Evolutionary conservation across 306 rosid genomes (phyloP).

Genomic region (Canavalia ensiformis): DNA sequence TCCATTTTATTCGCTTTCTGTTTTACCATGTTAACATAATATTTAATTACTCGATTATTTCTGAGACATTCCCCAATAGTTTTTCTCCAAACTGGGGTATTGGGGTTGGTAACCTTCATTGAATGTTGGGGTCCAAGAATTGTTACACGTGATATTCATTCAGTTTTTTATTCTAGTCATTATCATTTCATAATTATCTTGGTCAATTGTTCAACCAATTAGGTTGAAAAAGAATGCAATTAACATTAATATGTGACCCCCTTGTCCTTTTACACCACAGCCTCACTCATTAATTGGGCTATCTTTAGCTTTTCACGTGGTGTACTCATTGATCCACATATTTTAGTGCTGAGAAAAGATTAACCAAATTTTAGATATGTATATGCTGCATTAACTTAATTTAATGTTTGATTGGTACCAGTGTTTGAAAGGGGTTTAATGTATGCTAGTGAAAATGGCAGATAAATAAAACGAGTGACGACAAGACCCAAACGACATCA

Average conservation of each 20-base stretch:
- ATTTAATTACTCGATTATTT: not conserved
- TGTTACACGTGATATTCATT: not conserved
- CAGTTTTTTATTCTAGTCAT: not conserved
- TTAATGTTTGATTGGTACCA: not conserved
- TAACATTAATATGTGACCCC: too few relatives aligned
- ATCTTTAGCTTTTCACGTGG: not conserved
- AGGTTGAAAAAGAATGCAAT: not conserved
- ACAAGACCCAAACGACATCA: too few relatives aligned
- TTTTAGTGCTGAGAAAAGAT: not conserved
- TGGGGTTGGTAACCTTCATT: not conserved
- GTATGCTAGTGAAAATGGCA: too few relatives aligned
- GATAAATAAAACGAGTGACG: too few relatives aligned
- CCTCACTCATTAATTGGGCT: not conserved
- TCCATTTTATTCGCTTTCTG: not conserved
- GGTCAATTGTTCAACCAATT: conserved; percentile 9
- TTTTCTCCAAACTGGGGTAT: not conserved
- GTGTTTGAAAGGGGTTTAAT: too few relatives aligned
- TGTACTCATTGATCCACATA: not conserved
- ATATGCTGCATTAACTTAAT: not conserved
- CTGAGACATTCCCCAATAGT: not conserved
- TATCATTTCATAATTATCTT: not conserved
- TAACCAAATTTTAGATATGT: not conserved
- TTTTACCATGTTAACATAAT: not conserved
- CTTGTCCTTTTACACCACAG: not conserved
- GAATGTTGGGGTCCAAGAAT: conserved; percentile 15